Conservation (phyloP, 176 grass and related monocot genomes). For the Melocanna baccifera region DNA sequence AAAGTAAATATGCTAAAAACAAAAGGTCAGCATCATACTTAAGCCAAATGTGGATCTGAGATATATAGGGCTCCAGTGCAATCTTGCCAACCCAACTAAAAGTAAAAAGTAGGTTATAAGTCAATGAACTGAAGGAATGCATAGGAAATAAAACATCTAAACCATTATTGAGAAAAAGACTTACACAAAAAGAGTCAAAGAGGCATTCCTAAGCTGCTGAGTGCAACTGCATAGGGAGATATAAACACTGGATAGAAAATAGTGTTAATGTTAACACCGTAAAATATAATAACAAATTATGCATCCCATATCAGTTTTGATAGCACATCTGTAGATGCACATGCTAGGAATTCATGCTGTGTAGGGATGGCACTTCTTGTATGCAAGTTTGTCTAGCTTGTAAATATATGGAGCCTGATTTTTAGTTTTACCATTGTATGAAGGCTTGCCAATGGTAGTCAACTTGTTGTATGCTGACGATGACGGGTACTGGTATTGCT, state of each 20-base stretch:
- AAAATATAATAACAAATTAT: slow-evolving; percentile 8
- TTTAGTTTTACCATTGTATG: slow-evolving; percentile 35
- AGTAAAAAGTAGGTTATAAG: background rate
- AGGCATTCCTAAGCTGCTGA: slow-evolving; percentile 54
- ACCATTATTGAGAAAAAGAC: background rate
- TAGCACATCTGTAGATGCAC: slow-evolving; percentile 27
- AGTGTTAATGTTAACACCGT: background rate
- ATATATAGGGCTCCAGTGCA: slow-evolving; percentile 70
- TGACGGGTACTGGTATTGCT: slow-evolving; percentile 41
- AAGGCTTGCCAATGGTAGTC: slow-evolving; percentile 27
- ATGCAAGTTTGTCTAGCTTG: slow-evolving; percentile 67
- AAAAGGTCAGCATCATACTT: slow-evolving; percentile 31
- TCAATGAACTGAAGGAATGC: slow-evolving; percentile 9
- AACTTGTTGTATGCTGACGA: slow-evolving; percentile 47
- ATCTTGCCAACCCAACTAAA: slow-evolving; percentile 73
- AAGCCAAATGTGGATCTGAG: slow-evolving; percentile 79
- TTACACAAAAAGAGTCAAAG: slow-evolving; percentile 68
- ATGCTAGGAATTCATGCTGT: slow-evolving; percentile 78
- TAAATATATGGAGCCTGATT: slow-evolving; percentile 40
- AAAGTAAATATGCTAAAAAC: background rate
- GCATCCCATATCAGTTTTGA: background rate
- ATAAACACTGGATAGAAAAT: slow-evolving; percentile 47
- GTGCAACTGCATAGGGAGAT: slow-evolving; percentile 65
- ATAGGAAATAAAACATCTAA: slow-evolving; percentile 18
- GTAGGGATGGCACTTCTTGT: slow-evolving; percentile 69